phyloP scores from a whole-genome alignment of 1,139 yeast species.

The Blastobotrys persicus region DNA sequence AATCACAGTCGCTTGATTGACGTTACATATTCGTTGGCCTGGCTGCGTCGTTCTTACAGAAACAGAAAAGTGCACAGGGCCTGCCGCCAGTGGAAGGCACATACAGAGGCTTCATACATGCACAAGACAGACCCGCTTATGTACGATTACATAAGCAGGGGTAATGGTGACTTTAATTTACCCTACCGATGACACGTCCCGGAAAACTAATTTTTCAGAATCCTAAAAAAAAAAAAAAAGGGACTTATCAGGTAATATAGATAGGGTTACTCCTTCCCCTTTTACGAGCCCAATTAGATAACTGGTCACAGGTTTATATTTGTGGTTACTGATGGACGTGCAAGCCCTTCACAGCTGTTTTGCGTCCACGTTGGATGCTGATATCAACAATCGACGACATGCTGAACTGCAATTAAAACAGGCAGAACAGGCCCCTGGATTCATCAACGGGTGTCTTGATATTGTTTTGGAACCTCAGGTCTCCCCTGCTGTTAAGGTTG shows the following conservation, averaged over 20 bases:
- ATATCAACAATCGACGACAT: conserved; percentile 56
- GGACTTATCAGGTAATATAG: neutral
- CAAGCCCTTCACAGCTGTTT: conserved; percentile 69
- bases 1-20: no score
- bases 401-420: conserved; percentile 68
- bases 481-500: conserved; percentile 58
- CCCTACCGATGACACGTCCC: neutral
- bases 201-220: neutral
- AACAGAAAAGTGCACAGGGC: no score
- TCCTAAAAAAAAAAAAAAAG: neutral
- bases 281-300: neutral
- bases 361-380: conserved; percentile 74
- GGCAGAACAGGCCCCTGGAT: conserved; percentile 63
- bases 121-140: no score
- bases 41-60: no score
- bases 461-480: conserved; percentile 58
- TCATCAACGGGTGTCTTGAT: conserved; percentile 79
- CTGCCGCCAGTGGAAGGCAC: no score
- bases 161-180: no score
- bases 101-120: no score
- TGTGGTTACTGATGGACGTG: conserved; percentile 54
- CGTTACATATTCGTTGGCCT: no score
- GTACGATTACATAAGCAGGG: neutral
- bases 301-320: neutral
- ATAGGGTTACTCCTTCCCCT: neutral